Base-by-base conservation (phyloP, 2,329 filamentous ascomycete genomes). In the Laburnicola sp. region DNA sequence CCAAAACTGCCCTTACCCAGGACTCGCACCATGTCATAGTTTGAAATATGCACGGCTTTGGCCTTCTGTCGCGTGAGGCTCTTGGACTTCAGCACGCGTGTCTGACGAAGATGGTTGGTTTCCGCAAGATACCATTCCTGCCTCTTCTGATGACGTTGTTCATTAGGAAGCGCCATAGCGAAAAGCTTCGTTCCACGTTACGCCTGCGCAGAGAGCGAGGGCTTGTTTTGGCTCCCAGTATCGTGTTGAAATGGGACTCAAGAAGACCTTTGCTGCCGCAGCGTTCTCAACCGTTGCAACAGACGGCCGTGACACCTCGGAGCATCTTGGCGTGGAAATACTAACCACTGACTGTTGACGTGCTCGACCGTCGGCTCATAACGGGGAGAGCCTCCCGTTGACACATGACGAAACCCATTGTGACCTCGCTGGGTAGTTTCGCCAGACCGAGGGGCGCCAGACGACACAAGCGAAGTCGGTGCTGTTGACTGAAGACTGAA, bases 1-100 rank as follows among this genome's bases (percentile, higher is more conserved):
- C 94, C 93, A 73, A 97, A 99, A 66, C 92, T 97, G 6, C 94
- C 93, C 69, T 94, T 96, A 0, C 94, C 92, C 4, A 97, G 79
- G 16, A 95, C 80, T 60, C 91, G 89, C 27, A 97, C 75, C 9
- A 86, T 80, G 58, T 96, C 88, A 64, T 93, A 97, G n/a, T 85
- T 83, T 6, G 84, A 82, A 22, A 81, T 69, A 37, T 79, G 79
- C 10, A 81, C 77, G 2, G 78, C 77, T 57, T 81, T 78, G 47
- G 76, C 72, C 9, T 71, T 74, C 25, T 76, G 75, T n/a, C 74
- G 68, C 27, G 68, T 65, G 39, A 80, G 76, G 11, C 82, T 83
- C 38, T 80, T 83, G 8, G 83, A 79, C 63, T 89, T 90, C 64
- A 95, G 77, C 0, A 82, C 82, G 5, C 93, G 84, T 31, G 77